Conservation (phyloP, 2,329 filamentous ascomycete species). For the Aspergillus thermomutatus region DNA sequence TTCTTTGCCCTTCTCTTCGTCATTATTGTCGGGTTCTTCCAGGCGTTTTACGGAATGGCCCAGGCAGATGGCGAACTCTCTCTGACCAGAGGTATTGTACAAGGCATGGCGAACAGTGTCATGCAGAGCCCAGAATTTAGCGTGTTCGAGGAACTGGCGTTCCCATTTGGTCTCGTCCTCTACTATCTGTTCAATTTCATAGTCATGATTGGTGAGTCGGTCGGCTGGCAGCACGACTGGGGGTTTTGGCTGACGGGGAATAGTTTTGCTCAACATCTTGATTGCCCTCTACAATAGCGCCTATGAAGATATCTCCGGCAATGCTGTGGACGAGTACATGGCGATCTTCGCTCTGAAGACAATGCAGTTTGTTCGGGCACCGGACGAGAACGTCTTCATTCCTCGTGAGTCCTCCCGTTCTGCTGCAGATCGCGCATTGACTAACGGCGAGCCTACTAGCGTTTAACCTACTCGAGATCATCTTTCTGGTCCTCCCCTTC, state of each 20-base stretch:
- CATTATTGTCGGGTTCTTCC: slow-evolving; percentile 75
- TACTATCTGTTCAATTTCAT: slow-evolving; percentile 99
- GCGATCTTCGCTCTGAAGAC: slow-evolving; percentile 92
- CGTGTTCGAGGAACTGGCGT: slow-evolving; percentile 85
- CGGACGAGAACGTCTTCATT: slow-evolving; percentile 98
- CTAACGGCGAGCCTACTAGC: slow-evolving; percentile 38
- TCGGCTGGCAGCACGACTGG: background rate
- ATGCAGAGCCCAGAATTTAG: slow-evolving; percentile 90
- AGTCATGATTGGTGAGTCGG: slow-evolving; percentile 68
- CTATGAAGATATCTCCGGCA: slow-evolving; percentile 89
- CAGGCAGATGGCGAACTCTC: slow-evolving; percentile 68
- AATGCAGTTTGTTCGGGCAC: slow-evolving; percentile 92
- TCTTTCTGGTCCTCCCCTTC: slow-evolving; percentile 72
- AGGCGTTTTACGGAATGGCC: slow-evolving; percentile 91
- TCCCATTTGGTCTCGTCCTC: slow-evolving; percentile 87
- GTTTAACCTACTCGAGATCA: slow-evolving; percentile 88
- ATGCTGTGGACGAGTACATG: slow-evolving; percentile 93
- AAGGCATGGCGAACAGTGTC: slow-evolving; percentile 76
- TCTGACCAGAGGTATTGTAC: slow-evolving; percentile 41
- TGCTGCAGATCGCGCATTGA: background rate
- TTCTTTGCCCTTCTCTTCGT: slow-evolving; percentile 90
- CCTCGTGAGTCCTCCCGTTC: slow-evolving; percentile 52
- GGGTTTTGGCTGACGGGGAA: slow-evolving; percentile 7
- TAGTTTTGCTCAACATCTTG: slow-evolving; percentile 84
- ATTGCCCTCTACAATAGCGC: slow-evolving; percentile 97